phyloP scores from a whole-genome alignment of 257 asterid genomes.

The Leptodermis oblonga region DNA sequence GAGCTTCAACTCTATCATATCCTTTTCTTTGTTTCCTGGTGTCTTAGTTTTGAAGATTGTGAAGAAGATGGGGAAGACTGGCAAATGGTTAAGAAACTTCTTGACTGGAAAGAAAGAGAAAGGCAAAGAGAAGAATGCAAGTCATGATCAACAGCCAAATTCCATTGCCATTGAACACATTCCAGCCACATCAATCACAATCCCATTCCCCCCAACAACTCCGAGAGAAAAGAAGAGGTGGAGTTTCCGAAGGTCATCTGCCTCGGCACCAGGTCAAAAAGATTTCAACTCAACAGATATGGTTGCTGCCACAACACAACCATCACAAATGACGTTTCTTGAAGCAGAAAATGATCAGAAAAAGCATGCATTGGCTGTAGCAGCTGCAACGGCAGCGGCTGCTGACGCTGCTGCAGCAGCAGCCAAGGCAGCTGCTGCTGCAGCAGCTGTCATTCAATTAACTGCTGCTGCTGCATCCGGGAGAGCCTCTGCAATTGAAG shows the following conservation, averaged over 20 bases:
- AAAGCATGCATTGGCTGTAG: conserved; percentile 59
- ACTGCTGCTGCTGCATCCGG: conserved; percentile 36
- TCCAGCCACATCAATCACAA: conserved; percentile 47
- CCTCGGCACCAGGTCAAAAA: conserved; percentile 60
- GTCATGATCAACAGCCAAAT: too few relatives aligned
- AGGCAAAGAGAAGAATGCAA: conserved; percentile 29
- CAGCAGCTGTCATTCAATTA: conserved; percentile 59
- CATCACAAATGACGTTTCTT: conserved; percentile 12
- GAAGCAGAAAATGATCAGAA: conserved; percentile 40
- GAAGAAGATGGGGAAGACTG: conserved; percentile 75
- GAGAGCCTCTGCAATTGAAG: conserved; percentile 32
- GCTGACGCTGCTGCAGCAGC: conserved; percentile 71
- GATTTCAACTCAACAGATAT: too few relatives aligned
- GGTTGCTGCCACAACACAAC: too few relatives aligned
- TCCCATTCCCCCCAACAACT: conserved; percentile 54
- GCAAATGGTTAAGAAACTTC: conserved; percentile 71
- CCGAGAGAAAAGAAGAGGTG: conserved; percentile 81
- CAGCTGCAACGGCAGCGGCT: conserved; percentile 68
- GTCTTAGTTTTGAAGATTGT: too few relatives aligned
- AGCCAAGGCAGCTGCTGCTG: conserved; percentile 71
- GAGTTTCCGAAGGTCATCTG: conserved; percentile 95
- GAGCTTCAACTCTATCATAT: too few relatives aligned
- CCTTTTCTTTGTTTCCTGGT: too few relatives aligned
- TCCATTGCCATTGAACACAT: conserved; percentile 15
- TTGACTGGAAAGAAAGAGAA: conserved; percentile 67